Base-by-base conservation (phyloP, 2,329 filamentous ascomycete species). In the Alternaria viburni region DNA sequence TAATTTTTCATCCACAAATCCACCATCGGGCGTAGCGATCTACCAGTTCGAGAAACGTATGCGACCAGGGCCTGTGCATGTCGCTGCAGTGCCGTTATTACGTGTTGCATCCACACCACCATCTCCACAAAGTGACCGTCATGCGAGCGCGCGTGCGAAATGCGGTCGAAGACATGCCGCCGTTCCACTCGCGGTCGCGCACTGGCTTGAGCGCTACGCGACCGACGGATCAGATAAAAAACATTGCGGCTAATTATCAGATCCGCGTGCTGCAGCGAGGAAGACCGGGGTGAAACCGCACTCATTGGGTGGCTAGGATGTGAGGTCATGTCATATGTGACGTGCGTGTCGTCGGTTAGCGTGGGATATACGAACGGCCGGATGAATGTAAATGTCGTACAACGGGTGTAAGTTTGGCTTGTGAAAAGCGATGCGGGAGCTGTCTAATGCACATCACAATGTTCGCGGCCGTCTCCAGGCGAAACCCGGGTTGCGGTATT, bases 231-330 rank as follows among this genome's bases (percentile, higher is more conserved):
- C 62, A 55, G 62, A 65, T 65, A 65, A 65, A 57, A 57, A 50
- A n/a, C 5, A 41, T 51, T 56, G 51, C 66, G 68, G 59, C 68
- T 75, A 72, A 74, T 62, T 77, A 76, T 77, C 74, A 72, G 74
- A 78, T 77, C 75, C 74, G 73, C 68, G 5, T 59, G 67, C 67
- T 74, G 71, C 70, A 72, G 21, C 68, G 46, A 30, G 15, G 21
- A 17, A 17, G 25, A 9, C 19, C 7, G 13, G 36, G 36, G 28
- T 5, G 3, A 8, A 13, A 13, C 6, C 21, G 12, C 5, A 23
- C 6, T n/a, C 3, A 61, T 64, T 64, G 54, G 68, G 9, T 36
- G 23, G n/a, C 2, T n/a, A 12, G 45, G 36, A 15, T 17, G 28
- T 12, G 41, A 28, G 17, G 19, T 25, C 36, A 43, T 36, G 36